These are phyloP conservation scores for Candida railenensis DNA, from an alignment of 805 yeast species.

Conservation along the genomic window DNA sequence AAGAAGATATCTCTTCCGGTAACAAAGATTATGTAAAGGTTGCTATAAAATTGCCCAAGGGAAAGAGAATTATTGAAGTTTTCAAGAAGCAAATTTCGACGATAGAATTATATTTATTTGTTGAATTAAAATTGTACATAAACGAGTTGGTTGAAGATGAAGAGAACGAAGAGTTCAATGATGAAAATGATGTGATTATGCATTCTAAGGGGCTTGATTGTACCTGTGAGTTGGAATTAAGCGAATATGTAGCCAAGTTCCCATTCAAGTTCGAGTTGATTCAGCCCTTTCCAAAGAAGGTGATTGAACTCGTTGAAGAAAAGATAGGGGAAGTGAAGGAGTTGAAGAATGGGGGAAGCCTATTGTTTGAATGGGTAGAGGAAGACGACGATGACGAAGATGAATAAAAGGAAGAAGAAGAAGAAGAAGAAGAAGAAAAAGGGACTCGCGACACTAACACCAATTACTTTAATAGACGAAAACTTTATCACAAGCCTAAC, in stretches of 20 bases:
- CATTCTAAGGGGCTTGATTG: conserved; percentile 6
- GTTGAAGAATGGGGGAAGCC: conserved; percentile 35
- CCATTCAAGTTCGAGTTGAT: conserved; percentile 36
- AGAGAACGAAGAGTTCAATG: conserved; percentile 10
- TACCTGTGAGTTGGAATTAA: conserved; percentile 12
- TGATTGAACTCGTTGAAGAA: conserved; percentile 13
- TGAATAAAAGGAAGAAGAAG: neutral
- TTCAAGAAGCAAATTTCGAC: conserved; percentile 40
- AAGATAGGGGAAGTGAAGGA: conserved; percentile 18
- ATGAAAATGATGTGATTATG: conserved; percentile 14
- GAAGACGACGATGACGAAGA: conserved; percentile 17
- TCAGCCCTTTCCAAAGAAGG: conserved; percentile 42
- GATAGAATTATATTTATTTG: conserved; percentile 49
- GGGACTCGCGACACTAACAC: neutral
- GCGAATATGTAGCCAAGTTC: conserved; percentile 24
- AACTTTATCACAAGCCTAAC: too few relatives aligned
- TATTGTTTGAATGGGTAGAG: conserved; percentile 34
- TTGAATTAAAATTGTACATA: conserved; percentile 39
- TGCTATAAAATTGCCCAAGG: conserved; percentile 56
- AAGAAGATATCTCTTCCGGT: conserved; percentile 8
- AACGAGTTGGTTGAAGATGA: conserved; percentile 10
- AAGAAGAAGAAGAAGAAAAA: neutral
- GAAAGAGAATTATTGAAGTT: conserved; percentile 47
- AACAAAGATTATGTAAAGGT: conserved; percentile 32
- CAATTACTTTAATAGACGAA: neutral